These are phyloP conservation scores for Carallia brachiata DNA, from an alignment of 345 rosid species.

Conservation along the genomic window DNA sequence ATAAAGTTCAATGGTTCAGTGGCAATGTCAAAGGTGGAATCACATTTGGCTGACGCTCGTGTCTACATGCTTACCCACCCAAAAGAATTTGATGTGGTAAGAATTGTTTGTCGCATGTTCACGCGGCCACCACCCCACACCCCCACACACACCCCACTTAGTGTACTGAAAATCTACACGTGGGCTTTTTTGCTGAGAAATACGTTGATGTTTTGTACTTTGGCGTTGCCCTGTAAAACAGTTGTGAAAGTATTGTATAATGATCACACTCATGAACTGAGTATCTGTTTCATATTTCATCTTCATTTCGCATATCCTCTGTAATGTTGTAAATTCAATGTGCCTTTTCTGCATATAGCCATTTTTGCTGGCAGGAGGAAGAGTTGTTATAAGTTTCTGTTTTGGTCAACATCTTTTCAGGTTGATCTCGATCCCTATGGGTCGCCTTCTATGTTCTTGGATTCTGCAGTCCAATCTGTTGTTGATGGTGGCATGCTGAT, in stretches of 20 bases:
- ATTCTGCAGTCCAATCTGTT: slow-evolving; percentile 94
- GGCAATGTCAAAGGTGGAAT: slow-evolving; percentile 86
- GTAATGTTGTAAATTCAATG: too few relatives aligned
- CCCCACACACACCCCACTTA: not conserved
- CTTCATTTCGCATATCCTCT: too few relatives aligned
- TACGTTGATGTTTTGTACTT: too few relatives aligned
- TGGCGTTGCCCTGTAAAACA: too few relatives aligned
- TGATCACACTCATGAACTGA: too few relatives aligned
- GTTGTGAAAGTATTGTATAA: too few relatives aligned
- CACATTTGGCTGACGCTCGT: slow-evolving; percentile 94
- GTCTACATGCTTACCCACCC: slow-evolving; percentile 92
- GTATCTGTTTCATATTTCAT: too few relatives aligned
- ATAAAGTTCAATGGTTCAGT: slow-evolving; percentile 87
- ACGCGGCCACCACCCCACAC: too few relatives aligned
- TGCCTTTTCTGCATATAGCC: too few relatives aligned
- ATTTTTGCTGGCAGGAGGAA: too few relatives aligned
- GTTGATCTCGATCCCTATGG: slow-evolving; percentile 99
- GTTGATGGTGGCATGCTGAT: slow-evolving; percentile 92
- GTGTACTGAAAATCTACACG: not conserved
- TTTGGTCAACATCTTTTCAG: slow-evolving; percentile 40
- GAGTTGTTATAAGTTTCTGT: slow-evolving; percentile 7
- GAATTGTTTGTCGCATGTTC: not conserved
- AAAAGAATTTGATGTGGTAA: slow-evolving; percentile 95
- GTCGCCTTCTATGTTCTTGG: slow-evolving; percentile 91
- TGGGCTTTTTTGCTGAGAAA: too few relatives aligned